Evolutionary conservation across 306 rosid genomes (phyloP), one percentile per base, ranked within the genome.

Genomic region (Dalbergia oliveri): DNA sequence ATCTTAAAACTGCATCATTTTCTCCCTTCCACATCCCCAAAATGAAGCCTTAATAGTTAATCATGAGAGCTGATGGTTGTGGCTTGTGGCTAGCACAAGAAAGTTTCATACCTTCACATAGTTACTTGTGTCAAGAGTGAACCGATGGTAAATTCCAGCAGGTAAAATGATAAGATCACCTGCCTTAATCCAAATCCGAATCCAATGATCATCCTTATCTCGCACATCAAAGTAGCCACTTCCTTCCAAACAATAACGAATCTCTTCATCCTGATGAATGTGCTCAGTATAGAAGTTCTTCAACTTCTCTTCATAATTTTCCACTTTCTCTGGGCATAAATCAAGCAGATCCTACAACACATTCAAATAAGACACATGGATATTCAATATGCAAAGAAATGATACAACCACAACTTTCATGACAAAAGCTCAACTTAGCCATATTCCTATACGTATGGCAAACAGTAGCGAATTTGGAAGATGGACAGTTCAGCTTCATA

Each of bases 161-260:
- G 99, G 99, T 75, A 93, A 89, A 41, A 93, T 91, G 86, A 94
- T 93, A 44, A 94, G 99, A 78, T 93, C 97, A 34, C 99, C 99
- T 0, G 97, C 88, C 89, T 87, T 94, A 69, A 93, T 86, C 94
- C 85, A 90, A 77, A 93, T 85, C 77, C 97, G 92, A 87, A 92
- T 90, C 99, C 99, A 94, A 49, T 88, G 89, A 79, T 91, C 97
- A 9, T 67, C 77, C 81, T 90, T 91, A 91, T 84, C 94, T 60
- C 97, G 76, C 37, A 94, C 90, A 68, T 94, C 99, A 18, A 94
- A 93, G 87, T 94, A 94, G 1, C 97, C 99, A 65, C 92, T 81
- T 64, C 97, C 97, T 80, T 94, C 93, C 81, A 94, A 87, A 57
- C 97, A 91, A 44, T 93, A 91, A 8, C 95, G 97, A 53, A 94